Evolutionary conservation across 2,329 filamentous ascomycete genomes (phyloP).

Genomic region (Geosmithia morbida): DNA sequence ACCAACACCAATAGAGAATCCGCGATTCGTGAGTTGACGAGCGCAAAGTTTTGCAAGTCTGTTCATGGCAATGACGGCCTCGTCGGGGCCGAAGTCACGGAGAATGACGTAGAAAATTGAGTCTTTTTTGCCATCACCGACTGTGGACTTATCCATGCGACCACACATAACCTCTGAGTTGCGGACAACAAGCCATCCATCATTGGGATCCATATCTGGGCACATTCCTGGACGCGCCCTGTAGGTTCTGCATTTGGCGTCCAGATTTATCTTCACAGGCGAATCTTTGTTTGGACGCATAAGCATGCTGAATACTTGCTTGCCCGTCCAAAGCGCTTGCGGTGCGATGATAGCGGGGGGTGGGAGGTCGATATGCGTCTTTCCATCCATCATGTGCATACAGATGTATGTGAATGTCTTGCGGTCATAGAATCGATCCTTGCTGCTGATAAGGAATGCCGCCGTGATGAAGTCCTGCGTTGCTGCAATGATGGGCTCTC

Average conservation of each 20-base stretch:
- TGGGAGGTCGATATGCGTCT: slow-evolving; percentile 67
- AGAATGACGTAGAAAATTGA: slow-evolving; percentile 96
- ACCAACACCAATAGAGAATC: slow-evolving; percentile 91
- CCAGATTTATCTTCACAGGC: slow-evolving; percentile 75
- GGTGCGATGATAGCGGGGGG: slow-evolving; percentile 80
- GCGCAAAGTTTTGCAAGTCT: slow-evolving; percentile 82
- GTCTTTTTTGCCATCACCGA: slow-evolving; percentile 96
- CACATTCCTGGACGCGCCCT: slow-evolving; percentile 39
- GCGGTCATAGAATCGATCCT: slow-evolving; percentile 85
- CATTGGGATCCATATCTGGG: slow-evolving; percentile 69
- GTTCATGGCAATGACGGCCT: slow-evolving; percentile 86
- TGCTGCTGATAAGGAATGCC: slow-evolving; percentile 78
- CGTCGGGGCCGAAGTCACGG: slow-evolving; percentile 82
- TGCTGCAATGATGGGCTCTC: slow-evolving; percentile 95
- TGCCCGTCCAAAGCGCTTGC: slow-evolving; percentile 83
- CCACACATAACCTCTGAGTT: slow-evolving; percentile 98
- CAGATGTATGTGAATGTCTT: slow-evolving; percentile 81
- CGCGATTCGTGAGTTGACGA: slow-evolving; percentile 73
- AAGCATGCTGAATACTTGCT: slow-evolving; percentile 86
- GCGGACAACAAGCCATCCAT: slow-evolving; percentile 81
- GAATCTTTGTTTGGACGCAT: slow-evolving; percentile 81
- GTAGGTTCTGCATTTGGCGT: slow-evolving; percentile 81
- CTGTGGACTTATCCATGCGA: slow-evolving; percentile 92
- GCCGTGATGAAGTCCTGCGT: slow-evolving; percentile 99
- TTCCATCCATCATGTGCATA: slow-evolving; percentile 81